Evolutionary conservation across 306 rosid species (phyloP), one percentile per base, ranked within the genome.

Genomic region (Citrullus amarus): DNA sequence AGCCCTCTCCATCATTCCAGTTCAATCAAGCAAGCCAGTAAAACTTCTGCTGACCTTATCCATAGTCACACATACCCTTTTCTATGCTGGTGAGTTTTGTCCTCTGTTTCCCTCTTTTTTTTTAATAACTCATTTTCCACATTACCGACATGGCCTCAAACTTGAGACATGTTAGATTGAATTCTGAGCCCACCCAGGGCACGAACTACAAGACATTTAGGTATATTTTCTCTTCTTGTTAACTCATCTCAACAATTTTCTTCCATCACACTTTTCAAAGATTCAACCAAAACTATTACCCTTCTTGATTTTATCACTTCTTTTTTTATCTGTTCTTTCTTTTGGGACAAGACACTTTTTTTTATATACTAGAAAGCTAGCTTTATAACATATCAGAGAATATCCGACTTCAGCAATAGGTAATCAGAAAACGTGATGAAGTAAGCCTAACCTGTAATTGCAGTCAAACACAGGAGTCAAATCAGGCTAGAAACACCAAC

Each of bases 371-470:
- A 80, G 57, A 61, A 79, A 81, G 77, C 73, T 62, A 76, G 43
- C 79, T 74, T 79, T 28, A 57, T 70, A 44, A 70, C 78, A 80
- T 81, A 66, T 69, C 67, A 72, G 78, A 70, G 84, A 69, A 79
- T 66, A 83, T 85, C 86, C 84, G 54, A 84, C 84, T 74, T 85
- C 87, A 79, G 83, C 86, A 68, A 61, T 82, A 67, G 62, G 60
- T 80, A 68, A 84, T 81, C 83, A 75, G 87, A 87, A 85, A 87
- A 85, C 88, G 83, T 65, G 83, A 75, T 76, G 86, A 82, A 69
- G 83, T 84, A 82, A 85, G 78, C 80, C 65, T 78, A 73, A 80
- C 89, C 88, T 82, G 89, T 80, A 78, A 84, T 82, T 80, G 68
- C 79, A 79, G 86, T 81, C 82, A 85, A 83, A 85, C 81, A 84